phyloP scores from a whole-genome alignment of 768 basidiomycete species.

The Naganishia antarctica region DNA sequence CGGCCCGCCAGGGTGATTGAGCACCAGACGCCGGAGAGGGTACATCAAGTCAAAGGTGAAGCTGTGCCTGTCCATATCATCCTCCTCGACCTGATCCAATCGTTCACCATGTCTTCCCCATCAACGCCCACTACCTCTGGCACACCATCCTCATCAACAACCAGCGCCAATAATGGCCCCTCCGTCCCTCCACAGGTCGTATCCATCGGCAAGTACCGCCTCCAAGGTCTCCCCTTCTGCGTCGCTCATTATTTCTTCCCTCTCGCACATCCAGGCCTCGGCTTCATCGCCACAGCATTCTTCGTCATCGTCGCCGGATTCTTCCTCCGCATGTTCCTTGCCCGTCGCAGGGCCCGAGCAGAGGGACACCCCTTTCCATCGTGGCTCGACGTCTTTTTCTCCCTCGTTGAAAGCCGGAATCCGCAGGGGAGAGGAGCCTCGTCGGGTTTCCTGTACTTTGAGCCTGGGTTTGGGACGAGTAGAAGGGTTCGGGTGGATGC shows the following conservation, averaged over 20 bases:
- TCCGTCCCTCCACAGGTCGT: conserved; percentile 7
- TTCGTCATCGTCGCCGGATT: neutral
- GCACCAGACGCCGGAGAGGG: too few relatives aligned
- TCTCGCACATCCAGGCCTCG: conserved; percentile 4
- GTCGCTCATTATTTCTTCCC: neutral
- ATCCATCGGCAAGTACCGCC: neutral
- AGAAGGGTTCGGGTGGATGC: neutral
- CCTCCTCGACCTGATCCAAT: too few relatives aligned
- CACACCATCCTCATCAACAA: neutral
- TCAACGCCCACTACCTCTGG: neutral
- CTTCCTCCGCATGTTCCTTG: conserved; percentile 10
- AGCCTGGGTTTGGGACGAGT: neutral
- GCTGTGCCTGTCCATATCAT: too few relatives aligned
- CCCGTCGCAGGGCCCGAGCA: neutral
- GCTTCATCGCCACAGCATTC: conserved; percentile 15
- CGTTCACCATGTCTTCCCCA: conserved; percentile 2
- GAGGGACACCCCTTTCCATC: neutral
- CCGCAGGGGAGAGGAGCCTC: neutral
- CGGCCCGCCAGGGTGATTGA: neutral
- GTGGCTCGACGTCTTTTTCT: conserved; percentile 18
- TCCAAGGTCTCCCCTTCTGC: neutral
- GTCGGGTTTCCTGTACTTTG: conserved; percentile 12
- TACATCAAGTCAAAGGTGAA: too few relatives aligned
- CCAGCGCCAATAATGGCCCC: neutral
- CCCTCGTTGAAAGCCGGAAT: conserved; percentile 4